A percentile compares a stretch with the other conserved stretches of the same genome.
phyloP scores from a whole-genome alignment of 2,329 filamentous ascomycete species.

The Rutstroemia sp. region DNA sequence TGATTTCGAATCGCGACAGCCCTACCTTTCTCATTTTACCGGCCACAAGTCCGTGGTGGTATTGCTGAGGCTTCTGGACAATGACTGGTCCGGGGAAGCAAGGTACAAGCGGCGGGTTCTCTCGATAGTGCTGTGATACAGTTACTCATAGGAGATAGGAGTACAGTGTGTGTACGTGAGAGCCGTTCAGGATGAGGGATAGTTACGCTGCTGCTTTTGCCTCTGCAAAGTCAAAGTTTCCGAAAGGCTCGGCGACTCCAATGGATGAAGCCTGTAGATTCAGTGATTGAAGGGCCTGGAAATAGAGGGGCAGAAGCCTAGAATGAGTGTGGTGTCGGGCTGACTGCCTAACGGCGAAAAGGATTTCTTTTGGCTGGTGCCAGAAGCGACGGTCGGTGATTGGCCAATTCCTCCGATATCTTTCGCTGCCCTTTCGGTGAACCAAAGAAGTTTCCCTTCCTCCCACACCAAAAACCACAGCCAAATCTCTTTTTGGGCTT shows the following conservation, averaged over 20 bases:
- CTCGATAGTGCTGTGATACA: background rate
- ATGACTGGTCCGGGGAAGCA: slow-evolving; percentile 9
- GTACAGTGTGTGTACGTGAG: too few relatives aligned
- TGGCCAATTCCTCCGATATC: background rate
- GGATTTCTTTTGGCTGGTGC: background rate
- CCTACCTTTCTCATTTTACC: background rate
- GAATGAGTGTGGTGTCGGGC: background rate
- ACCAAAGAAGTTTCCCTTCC: background rate
- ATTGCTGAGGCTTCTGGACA: background rate
- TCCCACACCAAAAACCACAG: background rate
- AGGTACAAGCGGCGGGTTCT: background rate
- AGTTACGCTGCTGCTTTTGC: slow-evolving; percentile 1
- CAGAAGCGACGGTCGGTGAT: background rate
- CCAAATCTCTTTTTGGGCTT: background rate
- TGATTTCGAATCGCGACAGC: background rate
- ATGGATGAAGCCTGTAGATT: background rate
- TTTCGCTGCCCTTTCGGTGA: background rate
- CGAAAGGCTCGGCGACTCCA: background rate
- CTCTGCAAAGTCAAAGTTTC: background rate
- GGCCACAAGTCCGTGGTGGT: background rate
- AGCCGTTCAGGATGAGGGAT: background rate
- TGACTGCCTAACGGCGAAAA: background rate
- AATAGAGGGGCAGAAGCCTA: background rate
- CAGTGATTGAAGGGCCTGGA: background rate
- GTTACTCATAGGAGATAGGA: too few relatives aligned